These are phyloP conservation scores for Eimeria tenella DNA, from an alignment of 169 alveolate species.

Conservation along the genomic window DNA sequence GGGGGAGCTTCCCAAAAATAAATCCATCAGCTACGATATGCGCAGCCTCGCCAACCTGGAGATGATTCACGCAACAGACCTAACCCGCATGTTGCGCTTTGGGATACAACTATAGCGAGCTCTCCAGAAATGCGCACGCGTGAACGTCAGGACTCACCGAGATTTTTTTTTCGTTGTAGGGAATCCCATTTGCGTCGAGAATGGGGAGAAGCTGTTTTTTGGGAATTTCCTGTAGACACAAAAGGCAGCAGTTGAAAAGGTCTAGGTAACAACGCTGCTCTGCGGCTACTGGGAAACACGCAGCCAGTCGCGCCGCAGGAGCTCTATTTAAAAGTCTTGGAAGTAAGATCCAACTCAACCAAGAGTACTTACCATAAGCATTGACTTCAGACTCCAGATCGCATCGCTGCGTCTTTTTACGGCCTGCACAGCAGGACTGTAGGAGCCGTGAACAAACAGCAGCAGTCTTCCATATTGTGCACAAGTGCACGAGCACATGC, in stretches of 20 bases:
- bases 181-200: conserved; percentile 74
- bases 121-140: neutral
- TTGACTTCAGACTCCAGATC: conserved; percentile 48
- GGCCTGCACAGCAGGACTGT: conserved; percentile 68
- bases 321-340: neutral
- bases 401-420: conserved; percentile 64
- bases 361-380: conserved; percentile 44
- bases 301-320: no score
- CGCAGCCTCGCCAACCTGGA: conserved; percentile 80
- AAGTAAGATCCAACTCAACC: neutral
- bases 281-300: no score
- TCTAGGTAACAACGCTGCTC: no score
- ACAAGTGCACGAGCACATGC: neutral
- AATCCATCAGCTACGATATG: conserved; percentile 78
- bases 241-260: neutral
- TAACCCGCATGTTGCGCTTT: neutral
- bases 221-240: conserved; percentile 55
- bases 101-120: no score
- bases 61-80: neutral
- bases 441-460: neutral
- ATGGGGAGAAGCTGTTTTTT: conserved; percentile 77
- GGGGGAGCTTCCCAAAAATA: conserved; percentile 78
- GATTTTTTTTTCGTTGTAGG: conserved; percentile 73
- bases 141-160: conserved; percentile 34
- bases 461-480: neutral